Conservation (phyloP, 257 asterid genomes). For the Nicotiana tabacum region DNA sequence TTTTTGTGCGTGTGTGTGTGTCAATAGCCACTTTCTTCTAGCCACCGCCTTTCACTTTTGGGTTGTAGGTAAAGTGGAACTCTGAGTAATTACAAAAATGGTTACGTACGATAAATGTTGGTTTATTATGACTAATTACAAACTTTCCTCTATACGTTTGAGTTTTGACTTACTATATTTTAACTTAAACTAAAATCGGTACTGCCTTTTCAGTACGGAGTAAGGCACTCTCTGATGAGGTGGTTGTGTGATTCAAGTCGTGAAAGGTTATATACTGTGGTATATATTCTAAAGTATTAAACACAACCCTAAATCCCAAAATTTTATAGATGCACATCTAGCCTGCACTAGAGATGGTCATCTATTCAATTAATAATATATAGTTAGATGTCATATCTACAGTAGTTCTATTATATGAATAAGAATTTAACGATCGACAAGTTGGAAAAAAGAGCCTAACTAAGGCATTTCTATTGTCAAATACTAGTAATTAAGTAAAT, state of each 20-base stretch:
- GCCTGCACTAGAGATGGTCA: not conserved
- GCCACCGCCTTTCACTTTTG: no score
- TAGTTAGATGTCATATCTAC: no score
- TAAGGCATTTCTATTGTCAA: no score
- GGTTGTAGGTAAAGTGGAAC: no score
- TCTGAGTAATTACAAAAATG: no score
- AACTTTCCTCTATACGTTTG: not conserved
- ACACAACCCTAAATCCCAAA: not conserved
- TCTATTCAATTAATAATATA: not conserved
- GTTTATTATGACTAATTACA: slow-evolving; percentile 5
- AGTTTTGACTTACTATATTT: not conserved
- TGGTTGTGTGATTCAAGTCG: not conserved
- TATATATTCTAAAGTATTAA: no score
- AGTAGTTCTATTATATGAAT: not conserved
- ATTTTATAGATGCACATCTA: not conserved
- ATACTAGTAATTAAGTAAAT: no score
- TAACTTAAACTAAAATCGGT: not conserved
- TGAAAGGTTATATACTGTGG: not conserved
- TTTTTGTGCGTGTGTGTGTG: no score
- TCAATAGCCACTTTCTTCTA: no score
- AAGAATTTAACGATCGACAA: not conserved
- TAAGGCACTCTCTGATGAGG: not conserved
- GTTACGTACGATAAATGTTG: not conserved
- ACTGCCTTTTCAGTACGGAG: not conserved
- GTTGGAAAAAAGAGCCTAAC: not conserved